A percentile compares a stretch with the other conserved stretches of the same genome.
Evolutionary conservation across 1,139 yeast species (phyloP).

Genomic region (Debaryomyces psychrophilus): DNA sequence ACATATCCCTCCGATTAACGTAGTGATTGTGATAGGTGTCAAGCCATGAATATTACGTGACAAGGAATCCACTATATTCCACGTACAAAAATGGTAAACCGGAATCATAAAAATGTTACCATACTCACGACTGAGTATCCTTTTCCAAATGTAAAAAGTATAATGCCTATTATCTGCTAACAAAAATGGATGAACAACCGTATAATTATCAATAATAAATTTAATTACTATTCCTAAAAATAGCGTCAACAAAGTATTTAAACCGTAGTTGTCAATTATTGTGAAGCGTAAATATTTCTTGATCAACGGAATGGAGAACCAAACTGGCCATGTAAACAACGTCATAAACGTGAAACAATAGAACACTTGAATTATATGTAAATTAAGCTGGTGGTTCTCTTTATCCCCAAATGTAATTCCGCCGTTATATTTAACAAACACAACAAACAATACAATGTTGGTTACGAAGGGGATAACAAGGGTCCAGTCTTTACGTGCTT

Average conservation of each 20-base stretch:
- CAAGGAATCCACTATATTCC: constrained; percentile 41
- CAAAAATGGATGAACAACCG: constrained; percentile 85
- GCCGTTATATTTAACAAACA: constrained; percentile 64
- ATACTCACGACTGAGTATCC: constrained; percentile 50
- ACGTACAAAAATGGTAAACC: constrained; percentile 70
- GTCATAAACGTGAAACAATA: constrained; percentile 71
- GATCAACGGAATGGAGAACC: constrained; percentile 52
- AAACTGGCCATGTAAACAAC: constrained; percentile 68
- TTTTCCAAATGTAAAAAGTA: constrained; percentile 81
- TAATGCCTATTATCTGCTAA: constrained; percentile 94
- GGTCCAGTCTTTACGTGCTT: constrained; percentile 24
- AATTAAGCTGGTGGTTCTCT: constrained; percentile 71
- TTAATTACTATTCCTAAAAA: constrained; percentile 39
- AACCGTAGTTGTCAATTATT: constrained; percentile 24
- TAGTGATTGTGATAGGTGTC: constrained; percentile 41
- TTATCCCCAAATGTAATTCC: constrained; percentile 90
- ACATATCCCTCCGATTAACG: constrained; percentile 55
- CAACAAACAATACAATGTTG: constrained; percentile 55
- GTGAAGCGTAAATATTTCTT: constrained; percentile 36
- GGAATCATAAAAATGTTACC: constrained; percentile 57
- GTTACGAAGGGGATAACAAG: constrained; percentile 53
- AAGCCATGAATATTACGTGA: constrained; percentile 19
- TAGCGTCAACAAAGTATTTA: constrained; percentile 21
- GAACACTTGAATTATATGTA: constrained; percentile 80
- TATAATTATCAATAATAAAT: constrained; percentile 56